Conservation (phyloP, 2,329 filamentous ascomycete species). For the Aspergillus versicolor region DNA sequence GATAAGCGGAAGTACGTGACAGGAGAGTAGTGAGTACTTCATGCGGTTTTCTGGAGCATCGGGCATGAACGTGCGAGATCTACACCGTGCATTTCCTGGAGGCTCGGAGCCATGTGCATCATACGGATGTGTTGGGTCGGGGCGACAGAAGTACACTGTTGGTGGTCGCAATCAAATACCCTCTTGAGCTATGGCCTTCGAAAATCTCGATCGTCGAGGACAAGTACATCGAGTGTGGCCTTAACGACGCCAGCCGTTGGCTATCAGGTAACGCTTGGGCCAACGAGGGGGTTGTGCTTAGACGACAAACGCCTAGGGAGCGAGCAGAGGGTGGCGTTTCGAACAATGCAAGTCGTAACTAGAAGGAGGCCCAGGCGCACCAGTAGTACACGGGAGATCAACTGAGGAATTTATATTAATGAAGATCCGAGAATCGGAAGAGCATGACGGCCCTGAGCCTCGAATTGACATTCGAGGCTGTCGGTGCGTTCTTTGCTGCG, state of each 20-base stretch:
- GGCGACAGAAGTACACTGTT: constrained; percentile 3
- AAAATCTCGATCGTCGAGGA: background rate
- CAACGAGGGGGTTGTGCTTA: constrained; percentile 17
- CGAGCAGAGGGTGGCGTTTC: constrained; percentile 4
- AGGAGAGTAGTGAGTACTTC: background rate
- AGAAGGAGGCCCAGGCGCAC: constrained; percentile 14
- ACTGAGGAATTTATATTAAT: constrained; percentile 3
- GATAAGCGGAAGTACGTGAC: background rate
- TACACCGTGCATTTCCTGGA: background rate
- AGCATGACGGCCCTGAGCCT: background rate
- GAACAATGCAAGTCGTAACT: constrained; percentile 1
- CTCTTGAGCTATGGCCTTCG: background rate
- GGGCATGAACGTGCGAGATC: background rate
- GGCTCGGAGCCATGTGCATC: background rate
- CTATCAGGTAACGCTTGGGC: constrained; percentile 19
- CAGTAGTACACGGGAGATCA: constrained; percentile 9
- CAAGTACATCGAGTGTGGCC: background rate
- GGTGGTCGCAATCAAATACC: background rate
- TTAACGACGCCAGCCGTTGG: background rate
- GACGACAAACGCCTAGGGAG: constrained; percentile 4
- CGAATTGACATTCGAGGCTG: constrained; percentile 2
- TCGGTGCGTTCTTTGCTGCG: background rate
- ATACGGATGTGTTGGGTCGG: background rate
- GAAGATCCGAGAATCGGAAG: background rate
- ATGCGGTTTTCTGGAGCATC: background rate